phyloP scores from a whole-genome alignment of 129 eudicot species.

The Heracleum sosnowskyi region DNA sequence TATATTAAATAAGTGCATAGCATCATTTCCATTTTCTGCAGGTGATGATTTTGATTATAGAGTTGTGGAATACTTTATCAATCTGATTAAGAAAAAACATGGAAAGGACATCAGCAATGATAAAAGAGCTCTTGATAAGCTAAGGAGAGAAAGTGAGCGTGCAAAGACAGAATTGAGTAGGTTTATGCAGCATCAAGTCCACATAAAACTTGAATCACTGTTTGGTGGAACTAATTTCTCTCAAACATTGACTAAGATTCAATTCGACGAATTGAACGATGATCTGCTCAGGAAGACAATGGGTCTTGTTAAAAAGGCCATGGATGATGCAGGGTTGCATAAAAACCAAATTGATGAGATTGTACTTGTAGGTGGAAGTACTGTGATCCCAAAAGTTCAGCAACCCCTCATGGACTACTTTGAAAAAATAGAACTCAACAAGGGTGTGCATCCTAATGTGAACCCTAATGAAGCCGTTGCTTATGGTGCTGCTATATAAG shows the following conservation, averaged over 20 bases:
- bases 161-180: not conserved
- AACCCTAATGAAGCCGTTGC: conserved; percentile 12
- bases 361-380: not conserved
- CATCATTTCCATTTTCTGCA: no score
- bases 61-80: conserved; percentile 7
- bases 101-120: conserved; percentile 65
- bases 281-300: not conserved
- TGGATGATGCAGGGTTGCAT: not conserved
- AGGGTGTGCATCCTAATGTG: no score
- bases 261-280: not conserved
- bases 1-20: no score
- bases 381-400: not conserved
- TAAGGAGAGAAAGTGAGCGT: not conserved
- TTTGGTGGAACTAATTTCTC: not conserved
- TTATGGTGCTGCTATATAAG: not conserved
- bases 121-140: not conserved
- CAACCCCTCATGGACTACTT: not conserved
- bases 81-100: conserved; percentile 63
- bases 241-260: not conserved
- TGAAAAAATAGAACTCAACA: not conserved
- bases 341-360: not conserved
- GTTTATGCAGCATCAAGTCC: not conserved
- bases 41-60: not conserved
- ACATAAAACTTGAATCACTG: not conserved
- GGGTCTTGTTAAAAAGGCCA: no score